A percentile compares a stretch with the other conserved stretches of the same genome.
Evolutionary conservation across 306 rosid species (phyloP).

Genomic region (Urtica urens): DNA sequence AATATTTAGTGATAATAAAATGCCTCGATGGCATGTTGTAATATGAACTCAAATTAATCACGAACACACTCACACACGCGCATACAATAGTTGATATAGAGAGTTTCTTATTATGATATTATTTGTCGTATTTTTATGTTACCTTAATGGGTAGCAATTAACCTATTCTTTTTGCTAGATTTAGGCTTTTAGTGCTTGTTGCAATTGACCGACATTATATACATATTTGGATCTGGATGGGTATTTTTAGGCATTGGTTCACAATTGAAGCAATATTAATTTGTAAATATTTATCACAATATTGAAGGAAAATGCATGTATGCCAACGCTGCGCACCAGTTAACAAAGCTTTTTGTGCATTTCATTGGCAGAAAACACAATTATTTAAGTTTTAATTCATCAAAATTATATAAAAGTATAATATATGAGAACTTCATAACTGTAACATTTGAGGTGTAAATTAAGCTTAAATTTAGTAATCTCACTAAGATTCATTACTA

Average conservation of each 20-base stretch:
- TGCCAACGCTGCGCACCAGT: no score
- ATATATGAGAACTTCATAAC: no score
- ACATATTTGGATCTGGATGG: not conserved
- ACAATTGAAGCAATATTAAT: not conserved
- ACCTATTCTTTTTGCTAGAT: not conserved
- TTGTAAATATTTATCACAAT: not conserved
- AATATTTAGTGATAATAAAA: not conserved
- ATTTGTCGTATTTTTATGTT: not conserved
- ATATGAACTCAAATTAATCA: not conserved
- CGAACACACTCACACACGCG: constrained; percentile 6
- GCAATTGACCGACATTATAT: constrained; percentile 5
- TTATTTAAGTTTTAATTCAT: no score
- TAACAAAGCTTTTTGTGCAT: no score
- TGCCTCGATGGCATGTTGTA: not conserved
- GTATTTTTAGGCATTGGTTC: not conserved
- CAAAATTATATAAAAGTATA: no score
- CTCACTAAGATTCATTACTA: no score
- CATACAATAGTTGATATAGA: constrained; percentile 15
- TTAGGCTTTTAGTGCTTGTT: constrained; percentile 1
- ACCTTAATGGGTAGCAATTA: constrained; percentile 2
- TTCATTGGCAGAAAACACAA: no score
- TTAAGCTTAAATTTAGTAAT: no score
- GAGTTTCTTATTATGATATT: not conserved
- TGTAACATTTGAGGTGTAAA: no score
- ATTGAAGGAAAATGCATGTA: not conserved